Conservation (phyloP, 164 flowering plant species). For the Amborella trichopoda region DNA sequence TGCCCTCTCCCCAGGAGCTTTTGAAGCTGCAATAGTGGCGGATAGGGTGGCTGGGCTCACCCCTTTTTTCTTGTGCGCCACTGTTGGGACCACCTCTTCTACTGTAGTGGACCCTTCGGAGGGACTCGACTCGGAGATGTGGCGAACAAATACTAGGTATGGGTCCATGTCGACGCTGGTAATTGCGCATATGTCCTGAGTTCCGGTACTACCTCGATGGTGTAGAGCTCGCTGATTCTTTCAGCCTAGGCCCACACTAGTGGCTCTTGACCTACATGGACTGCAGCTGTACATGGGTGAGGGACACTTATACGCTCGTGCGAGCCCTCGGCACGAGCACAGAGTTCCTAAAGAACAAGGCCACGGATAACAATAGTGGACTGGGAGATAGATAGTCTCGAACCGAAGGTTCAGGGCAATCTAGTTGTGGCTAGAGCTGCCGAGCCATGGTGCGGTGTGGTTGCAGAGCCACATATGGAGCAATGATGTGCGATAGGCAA, state of each 20-base stretch:
- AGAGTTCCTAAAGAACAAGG: conserved; percentile 38
- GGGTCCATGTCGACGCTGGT: conserved; percentile 67
- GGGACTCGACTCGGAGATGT: conserved; percentile 26
- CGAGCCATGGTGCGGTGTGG: conserved; percentile 35
- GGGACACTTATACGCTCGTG: conserved; percentile 14
- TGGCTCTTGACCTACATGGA: conserved; percentile 48
- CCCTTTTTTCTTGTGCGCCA: conserved; percentile 41
- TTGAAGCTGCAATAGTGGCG: conserved; percentile 15
- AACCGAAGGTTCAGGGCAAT: conserved; percentile 40
- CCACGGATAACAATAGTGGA: conserved; percentile 28
- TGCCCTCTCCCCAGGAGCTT: conserved; percentile 17
- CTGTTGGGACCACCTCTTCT: conserved; percentile 51
- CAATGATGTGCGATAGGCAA: conserved; percentile 33
- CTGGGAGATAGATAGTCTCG: conserved; percentile 56
- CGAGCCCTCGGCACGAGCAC: conserved; percentile 33
- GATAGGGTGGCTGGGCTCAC: conserved; percentile 34
- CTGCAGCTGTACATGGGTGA: conserved; percentile 56
- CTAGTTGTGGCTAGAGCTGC: conserved; percentile 41
- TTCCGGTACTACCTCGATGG: conserved; percentile 35
- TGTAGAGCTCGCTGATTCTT: conserved; percentile 34
- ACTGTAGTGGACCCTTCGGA: conserved; percentile 43
- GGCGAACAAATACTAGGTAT: conserved; percentile 23
- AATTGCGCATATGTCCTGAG: conserved; percentile 64
- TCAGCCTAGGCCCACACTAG: conserved; percentile 48
- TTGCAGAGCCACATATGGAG: conserved; percentile 35